Base-by-base conservation (phyloP, 192 early-diverging fungal species). In the Coemansia sp. region DNA sequence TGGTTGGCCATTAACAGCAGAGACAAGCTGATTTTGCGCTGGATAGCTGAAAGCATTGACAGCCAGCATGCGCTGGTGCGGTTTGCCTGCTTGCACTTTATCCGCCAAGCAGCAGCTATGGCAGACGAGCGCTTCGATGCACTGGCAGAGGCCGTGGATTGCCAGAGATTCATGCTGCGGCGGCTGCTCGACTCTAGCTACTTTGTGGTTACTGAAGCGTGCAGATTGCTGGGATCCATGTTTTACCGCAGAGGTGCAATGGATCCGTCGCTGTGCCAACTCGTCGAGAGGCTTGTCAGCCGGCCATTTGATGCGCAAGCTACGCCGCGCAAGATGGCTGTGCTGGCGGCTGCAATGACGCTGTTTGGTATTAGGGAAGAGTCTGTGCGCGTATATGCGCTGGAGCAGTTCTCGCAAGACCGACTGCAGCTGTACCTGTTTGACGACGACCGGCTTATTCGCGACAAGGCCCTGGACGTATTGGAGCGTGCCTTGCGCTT, bases 391-490 rank as follows among this genome's bases (percentile, higher is more conserved):
- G 10, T 7, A 5, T 32, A 62, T 37, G 77, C 38, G 0, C 29
- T 60, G 5, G 42, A 40, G 0, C 35, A 60, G 36, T 36, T 71
- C 12, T 22, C 60, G 17, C 47, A 70, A 19, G 41, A 20, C 11
- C 15, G 22, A 2, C 41, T 72, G 38, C 31, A 45, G 47, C 62
- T 45, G 38, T 80, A 80, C 22, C 25, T 81, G 19, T 68, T 67
- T 65, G 73, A 75, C 35, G 4, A 5, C 1, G 78, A 81, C 49
- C 39, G 73, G 36, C 57, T 69, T 51, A 54, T 76, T 14, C 78
- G 78, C 39, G 78, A 81, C 67, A 57, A 56, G 19, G 78, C 78
- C 9, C 62, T 81, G 66, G 78, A 81, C 31, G 59, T 81, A 37
- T 45, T 75, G 25, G 78, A 81, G 40, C 60, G 43, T 8, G 41